Evolutionary conservation across 192 early-diverging fungal genomes (phyloP), one percentile per base, ranked within the genome.

Genomic region (Haplosporangium gracile): DNA sequence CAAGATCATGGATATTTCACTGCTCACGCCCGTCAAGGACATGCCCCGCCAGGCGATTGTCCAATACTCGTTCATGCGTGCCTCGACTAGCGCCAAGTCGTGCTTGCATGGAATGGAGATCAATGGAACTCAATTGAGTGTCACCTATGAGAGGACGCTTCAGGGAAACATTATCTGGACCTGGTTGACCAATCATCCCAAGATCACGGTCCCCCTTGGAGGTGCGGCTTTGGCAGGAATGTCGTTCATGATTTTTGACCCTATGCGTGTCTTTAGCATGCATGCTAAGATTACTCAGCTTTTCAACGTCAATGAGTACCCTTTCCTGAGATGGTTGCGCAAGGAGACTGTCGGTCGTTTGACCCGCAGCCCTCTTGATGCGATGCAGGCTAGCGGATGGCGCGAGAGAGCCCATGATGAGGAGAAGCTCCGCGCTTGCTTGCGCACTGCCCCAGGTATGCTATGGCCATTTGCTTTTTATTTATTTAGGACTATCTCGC

Each of bases 221-320:
- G 84, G 75, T 75, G 49, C 65, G 38, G 72, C 95, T n/a, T 82
- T 96, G 20, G 96, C 97, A 0, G 94, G 91, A 15, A 81, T 97
- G 22, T 93, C 95, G 18, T 97, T 97, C 85, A 91, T 94, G 34
- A 82, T 97, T 26, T 98, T 99, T 88, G 98, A 98, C 73, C 97
- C 98, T 2, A 91, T 97, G 74, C 94, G 98, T 53, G 91, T 95
- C 60, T 98, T 97, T 80, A 96, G 94, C 81, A 95, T 98, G 80
- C 93, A 92, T 45, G 96, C 97, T 85, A 95, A 95, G 88, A 89
- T 96, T 65, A 97, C 97, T 0, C 94, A 95, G 40, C 90, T 97
- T 29, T 98, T 96, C 85, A 94, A 94, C 72, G 70, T 94, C 70
- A 86, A 92, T 71, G 91, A 93, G 68, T 95, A 94, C 89, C 81